phyloP scores from a whole-genome alignment of 805 yeast genomes.

The Candida lessepsii region DNA sequence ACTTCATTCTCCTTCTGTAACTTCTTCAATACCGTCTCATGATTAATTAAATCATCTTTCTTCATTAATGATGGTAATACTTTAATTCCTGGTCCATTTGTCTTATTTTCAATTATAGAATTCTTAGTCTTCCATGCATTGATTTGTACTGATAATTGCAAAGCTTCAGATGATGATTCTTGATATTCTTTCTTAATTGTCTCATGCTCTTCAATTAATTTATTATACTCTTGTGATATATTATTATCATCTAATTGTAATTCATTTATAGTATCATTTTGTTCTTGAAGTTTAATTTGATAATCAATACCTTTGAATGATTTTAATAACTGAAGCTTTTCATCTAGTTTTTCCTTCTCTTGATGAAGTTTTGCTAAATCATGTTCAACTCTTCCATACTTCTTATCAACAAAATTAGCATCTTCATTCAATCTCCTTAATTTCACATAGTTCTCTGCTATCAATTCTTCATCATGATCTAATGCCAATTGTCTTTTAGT shows the following conservation, averaged over 20 bases:
- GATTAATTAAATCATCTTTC: slow-evolving; percentile 31
- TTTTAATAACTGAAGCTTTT: slow-evolving; percentile 12
- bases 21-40: slow-evolving; percentile 26
- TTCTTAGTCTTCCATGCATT: slow-evolving; percentile 20
- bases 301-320: slow-evolving; percentile 5
- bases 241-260: slow-evolving; percentile 26
- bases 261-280: slow-evolving; percentile 20
- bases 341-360: slow-evolving; percentile 16
- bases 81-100: slow-evolving; percentile 35
- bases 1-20: slow-evolving; percentile 30
- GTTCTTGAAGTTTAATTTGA: slow-evolving; percentile 17
- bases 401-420: slow-evolving; percentile 31
- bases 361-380: slow-evolving; percentile 25
- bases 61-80: slow-evolving; percentile 33
- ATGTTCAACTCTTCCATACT: slow-evolving; percentile 29
- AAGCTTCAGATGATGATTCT: slow-evolving; percentile 33
- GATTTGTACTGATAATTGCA: slow-evolving; percentile 24
- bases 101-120: slow-evolving; percentile 19
- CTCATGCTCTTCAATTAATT: slow-evolving; percentile 30
- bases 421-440: slow-evolving; percentile 36
- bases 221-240: slow-evolving; percentile 24
- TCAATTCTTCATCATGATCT: slow-evolving; percentile 33
- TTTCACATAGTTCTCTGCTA: slow-evolving; percentile 31
- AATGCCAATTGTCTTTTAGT: slow-evolving; percentile 29
- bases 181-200: slow-evolving; percentile 31